Base-by-base conservation (phyloP, 495 filamentous ascomycete genomes). In the Penicillium longicatenatum region DNA sequence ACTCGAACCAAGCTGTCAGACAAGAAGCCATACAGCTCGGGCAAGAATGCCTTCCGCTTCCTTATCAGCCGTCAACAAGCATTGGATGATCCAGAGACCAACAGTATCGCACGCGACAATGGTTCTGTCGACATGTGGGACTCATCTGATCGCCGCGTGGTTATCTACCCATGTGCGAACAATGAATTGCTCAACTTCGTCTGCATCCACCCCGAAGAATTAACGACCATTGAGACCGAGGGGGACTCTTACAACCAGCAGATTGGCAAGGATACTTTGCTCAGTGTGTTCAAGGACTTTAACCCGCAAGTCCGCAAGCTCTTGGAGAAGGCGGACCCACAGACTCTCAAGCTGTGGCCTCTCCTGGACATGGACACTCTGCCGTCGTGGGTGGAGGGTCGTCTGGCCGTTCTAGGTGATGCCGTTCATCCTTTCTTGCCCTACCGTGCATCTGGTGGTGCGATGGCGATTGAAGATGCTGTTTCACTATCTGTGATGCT, bases 31-130 rank as follows among this genome's bases (percentile, higher is more conserved):
- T 74, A 75, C 44, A 68, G 77, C 55, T 79, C 77, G 6, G 83
- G 85, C 7, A 83, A 79, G 55, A 80, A 75, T 49, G 84, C 85
- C 2, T 89, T 84, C 67, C 76, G 85, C n/a, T 87, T 89, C 63
- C 63, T 86, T 3, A 71, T 87, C 1, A 66, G 73, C 3, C 71
- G 75, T 3, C 61, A 79, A 29, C 62, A 67, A 10, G 77, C 78
- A 1, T 63, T 72, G 5, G 72, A 71, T 24, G 80, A 86, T 55
- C 73, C 81, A 0, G 68, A 73, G 16, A 82, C 80, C 0, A 70
- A 64, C 12, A 68, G 71, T 0, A 63, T 80, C 17, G 74, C 73
- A 7, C 46, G 75, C 29, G 60, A 71, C 14, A 54, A 64, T 16
- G 76, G 79, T 12, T 63, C 80, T 0, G 64, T 86, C 14, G 55